Conservation (phyloP, 1,284 basidiomycete genomes). For the Apiotrichum laibachii region DNA sequence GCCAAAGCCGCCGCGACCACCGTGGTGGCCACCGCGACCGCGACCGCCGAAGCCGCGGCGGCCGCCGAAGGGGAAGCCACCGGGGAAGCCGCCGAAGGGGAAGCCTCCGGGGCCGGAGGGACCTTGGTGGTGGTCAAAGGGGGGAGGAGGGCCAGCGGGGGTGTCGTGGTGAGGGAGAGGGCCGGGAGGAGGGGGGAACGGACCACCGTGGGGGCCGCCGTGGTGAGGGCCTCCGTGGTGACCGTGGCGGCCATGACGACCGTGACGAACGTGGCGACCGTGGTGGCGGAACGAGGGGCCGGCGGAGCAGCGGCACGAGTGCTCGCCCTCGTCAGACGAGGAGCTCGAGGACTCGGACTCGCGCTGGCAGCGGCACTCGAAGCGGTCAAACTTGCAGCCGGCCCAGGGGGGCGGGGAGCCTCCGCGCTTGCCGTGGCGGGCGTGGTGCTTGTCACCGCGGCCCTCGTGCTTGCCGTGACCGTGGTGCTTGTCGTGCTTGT, state of each 20-base stretch:
- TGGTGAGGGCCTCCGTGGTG: neutral
- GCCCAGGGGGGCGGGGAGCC: conserved; percentile 7
- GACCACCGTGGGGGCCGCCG: too few species aligned
- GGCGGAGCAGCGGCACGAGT: neutral
- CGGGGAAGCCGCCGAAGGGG: neutral
- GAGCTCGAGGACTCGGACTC: neutral
- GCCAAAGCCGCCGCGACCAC: neutral
- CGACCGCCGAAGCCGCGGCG: neutral
- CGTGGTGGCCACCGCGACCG: neutral
- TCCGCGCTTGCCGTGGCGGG: neutral
- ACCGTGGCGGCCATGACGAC: neutral
- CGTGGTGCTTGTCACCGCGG: neutral
- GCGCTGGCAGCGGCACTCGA: neutral
- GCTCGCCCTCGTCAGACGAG: neutral
- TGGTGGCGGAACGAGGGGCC: conserved; percentile 1
- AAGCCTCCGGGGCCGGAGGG: neutral
- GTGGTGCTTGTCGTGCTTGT: neutral
- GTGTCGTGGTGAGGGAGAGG: too few species aligned
- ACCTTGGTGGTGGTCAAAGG: too few species aligned
- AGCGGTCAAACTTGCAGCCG: neutral
- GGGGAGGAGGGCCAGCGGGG: too few species aligned
- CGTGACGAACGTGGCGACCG: neutral
- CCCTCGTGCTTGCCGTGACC: neutral
- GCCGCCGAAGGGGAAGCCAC: neutral
- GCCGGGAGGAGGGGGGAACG: too few species aligned